Conservation (phyloP, 345 rosid species). For the Cardamine chenopodiifolia region DNA sequence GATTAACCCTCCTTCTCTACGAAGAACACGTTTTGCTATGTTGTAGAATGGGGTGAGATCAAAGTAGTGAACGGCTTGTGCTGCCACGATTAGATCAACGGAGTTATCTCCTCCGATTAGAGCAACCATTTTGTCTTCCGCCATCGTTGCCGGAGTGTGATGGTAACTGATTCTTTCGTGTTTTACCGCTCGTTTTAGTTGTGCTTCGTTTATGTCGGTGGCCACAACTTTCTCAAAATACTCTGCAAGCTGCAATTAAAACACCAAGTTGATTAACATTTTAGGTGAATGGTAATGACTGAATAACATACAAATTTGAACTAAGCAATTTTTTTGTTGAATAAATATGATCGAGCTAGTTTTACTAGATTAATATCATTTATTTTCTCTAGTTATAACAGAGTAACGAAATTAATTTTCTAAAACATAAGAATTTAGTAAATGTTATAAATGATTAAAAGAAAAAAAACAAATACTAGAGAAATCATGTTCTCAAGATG, state of each 20-base stretch:
- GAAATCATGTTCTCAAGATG: not conserved
- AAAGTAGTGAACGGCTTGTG: constrained; percentile 44
- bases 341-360: not conserved
- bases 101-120: constrained; percentile 57
- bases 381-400: not conserved
- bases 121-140: constrained; percentile 53
- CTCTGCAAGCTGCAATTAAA: constrained; percentile 55
- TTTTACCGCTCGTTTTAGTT: constrained; percentile 48
- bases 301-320: not conserved
- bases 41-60: constrained; percentile 37
- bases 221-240: constrained; percentile 62
- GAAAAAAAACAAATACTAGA: no score
- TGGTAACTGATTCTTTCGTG: constrained; percentile 54
- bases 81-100: constrained; percentile 49
- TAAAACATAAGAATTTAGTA: not conserved
- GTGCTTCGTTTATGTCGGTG: constrained; percentile 61
- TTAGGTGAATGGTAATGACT: no score
- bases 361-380: not conserved
- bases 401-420: not conserved
- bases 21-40: constrained; percentile 42
- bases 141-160: constrained; percentile 55
- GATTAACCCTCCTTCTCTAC: constrained; percentile 37
- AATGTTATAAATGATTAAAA: no score
- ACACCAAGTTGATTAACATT: not conserved
- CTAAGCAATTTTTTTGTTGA: not conserved